phyloP scores from a whole-genome alignment of 2,329 filamentous ascomycete genomes.

The Fusarium subglutinans region DNA sequence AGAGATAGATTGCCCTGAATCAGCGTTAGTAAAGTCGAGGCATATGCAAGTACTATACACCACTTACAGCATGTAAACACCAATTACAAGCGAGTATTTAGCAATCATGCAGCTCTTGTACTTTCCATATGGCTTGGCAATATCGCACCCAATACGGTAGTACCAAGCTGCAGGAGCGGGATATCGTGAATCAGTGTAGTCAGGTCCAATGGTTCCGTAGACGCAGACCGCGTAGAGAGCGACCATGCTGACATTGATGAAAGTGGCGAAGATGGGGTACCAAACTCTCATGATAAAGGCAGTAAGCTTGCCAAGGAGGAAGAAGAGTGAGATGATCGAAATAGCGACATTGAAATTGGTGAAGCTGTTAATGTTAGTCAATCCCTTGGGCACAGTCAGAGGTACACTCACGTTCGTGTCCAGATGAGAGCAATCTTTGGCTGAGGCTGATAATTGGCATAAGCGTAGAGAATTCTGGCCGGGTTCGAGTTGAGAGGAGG shows the following conservation, averaged over 20 bases:
- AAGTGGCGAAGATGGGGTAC: constrained; percentile 70
- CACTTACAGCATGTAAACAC: constrained; percentile 74
- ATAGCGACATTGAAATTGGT: constrained; percentile 82
- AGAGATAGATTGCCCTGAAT: constrained; percentile 66
- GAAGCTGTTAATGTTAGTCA: constrained; percentile 59
- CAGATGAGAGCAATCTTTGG: constrained; percentile 75
- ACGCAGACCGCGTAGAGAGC: constrained; percentile 72
- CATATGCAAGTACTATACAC: neutral
- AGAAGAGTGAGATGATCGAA: constrained; percentile 78
- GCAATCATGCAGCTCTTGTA: constrained; percentile 72
- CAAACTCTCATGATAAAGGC: constrained; percentile 76
- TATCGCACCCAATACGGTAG: constrained; percentile 73
- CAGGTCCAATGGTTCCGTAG: constrained; percentile 77
- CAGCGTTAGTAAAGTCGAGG: neutral
- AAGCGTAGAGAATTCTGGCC: constrained; percentile 73
- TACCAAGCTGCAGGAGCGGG: constrained; percentile 77
- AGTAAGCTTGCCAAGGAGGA: constrained; percentile 76
- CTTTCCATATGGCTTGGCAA: constrained; percentile 63
- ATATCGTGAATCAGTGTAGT: constrained; percentile 72
- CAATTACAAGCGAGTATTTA: constrained; percentile 72
- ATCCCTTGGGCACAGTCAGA: neutral
- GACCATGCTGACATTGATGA: constrained; percentile 66
- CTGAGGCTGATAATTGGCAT: constrained; percentile 73
- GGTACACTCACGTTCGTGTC: constrained; percentile 71
- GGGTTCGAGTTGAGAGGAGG: constrained; percentile 76